Evolutionary conservation across 2,329 filamentous ascomycete genomes (phyloP).

Genomic region (Aspergillus puulaauensis): DNA sequence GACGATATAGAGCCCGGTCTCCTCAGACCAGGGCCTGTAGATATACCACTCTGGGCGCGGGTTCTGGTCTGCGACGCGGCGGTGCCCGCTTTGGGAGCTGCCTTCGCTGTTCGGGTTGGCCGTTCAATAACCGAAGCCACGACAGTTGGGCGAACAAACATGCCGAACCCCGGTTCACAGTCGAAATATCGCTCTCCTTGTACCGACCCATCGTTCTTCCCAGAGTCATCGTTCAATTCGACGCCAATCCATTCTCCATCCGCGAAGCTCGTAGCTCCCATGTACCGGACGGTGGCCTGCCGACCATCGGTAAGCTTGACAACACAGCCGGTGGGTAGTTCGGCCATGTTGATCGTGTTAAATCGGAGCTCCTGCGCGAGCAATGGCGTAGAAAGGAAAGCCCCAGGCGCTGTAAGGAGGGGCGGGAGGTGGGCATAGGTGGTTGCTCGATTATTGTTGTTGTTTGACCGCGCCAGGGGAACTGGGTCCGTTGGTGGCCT

Average conservation of each 20-base stretch:
- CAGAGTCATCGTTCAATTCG: conserved; percentile 75
- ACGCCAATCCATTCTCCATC: conserved; percentile 85
- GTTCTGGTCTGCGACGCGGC: conserved; percentile 26
- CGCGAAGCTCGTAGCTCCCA: conserved; percentile 77
- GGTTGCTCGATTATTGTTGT: conserved; percentile 13
- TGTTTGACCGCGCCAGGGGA: conserved; percentile 18
- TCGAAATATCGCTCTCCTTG: conserved; percentile 87
- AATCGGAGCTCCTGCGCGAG: conserved; percentile 10
- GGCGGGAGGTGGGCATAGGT: conserved; percentile 10
- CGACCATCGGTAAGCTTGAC: conserved; percentile 78
- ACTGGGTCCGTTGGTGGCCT: conserved; percentile 12
- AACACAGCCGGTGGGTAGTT: conserved; percentile 61
- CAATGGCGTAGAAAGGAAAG: conserved; percentile 5
- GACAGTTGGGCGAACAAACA: conserved; percentile 79
- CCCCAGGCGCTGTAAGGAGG: not conserved
- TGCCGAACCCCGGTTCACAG: conserved; percentile 68
- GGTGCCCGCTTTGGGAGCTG: conserved; percentile 29
- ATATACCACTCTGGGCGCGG: conserved; percentile 43
- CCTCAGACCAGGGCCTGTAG: conserved; percentile 36
- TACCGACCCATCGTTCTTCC: conserved; percentile 93
- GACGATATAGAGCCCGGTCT: conserved; percentile 53
- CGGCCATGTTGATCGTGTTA: conserved; percentile 29
- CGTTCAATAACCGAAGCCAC: conserved; percentile 55
- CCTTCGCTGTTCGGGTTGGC: conserved; percentile 38
- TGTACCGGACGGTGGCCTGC: conserved; percentile 74